Base-by-base conservation (phyloP, 1,284 basidiomycete genomes). In the Naganishia sp. region DNA sequence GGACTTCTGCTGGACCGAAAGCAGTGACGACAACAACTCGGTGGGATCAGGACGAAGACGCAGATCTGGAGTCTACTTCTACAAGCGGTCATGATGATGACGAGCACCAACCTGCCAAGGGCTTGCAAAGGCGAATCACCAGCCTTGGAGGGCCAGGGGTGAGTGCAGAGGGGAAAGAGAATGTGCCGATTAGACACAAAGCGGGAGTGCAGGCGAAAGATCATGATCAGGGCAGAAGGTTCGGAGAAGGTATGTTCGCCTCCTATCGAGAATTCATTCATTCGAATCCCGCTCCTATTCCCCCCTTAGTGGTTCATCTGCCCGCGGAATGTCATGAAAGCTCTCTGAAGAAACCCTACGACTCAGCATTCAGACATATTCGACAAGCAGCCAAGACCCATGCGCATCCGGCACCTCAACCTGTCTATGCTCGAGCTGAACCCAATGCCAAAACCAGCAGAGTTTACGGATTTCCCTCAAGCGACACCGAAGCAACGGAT, bases 401-500 rank as follows among this genome's bases (percentile, higher is more conserved):
- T 13, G 25, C 10, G 6, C 47, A 28, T 10, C 47, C 32, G 21
- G 21, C 41, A 25, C 32, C 35, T 28, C 47, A 23, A 10, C 21
- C 13, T 18, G 28, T 10, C 6, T 25, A 51, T 11, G 41, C 15
- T 0, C 28, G 28, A 18, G 23, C 17, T 35, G 25, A 23, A 18
- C 11, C 23, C 17, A 47, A 6, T 9, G 35, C 0, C 23, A 18
- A 15, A 18, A 39, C 47, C 35, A 61, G 32, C 35, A 61, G 32
- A 42, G 25, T 18, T n/a, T 50, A 51, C n/a, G 35, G 42, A 11
- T 23, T 49, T 9, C 23, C 17, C 2, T 51, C 43, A 6, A 50
- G 47, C 7, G 58, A 61, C 23, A 61, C 21, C 9, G 58, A 61
- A n/a, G 47, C 6, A 17, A 61, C 47, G 13, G 57, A 60, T 5